Percentiles rank a stretch among this genome's conserved stretches.
Evolutionary conservation across 129 eudicot species (phyloP).

Genomic region (Flaveria robusta): DNA sequence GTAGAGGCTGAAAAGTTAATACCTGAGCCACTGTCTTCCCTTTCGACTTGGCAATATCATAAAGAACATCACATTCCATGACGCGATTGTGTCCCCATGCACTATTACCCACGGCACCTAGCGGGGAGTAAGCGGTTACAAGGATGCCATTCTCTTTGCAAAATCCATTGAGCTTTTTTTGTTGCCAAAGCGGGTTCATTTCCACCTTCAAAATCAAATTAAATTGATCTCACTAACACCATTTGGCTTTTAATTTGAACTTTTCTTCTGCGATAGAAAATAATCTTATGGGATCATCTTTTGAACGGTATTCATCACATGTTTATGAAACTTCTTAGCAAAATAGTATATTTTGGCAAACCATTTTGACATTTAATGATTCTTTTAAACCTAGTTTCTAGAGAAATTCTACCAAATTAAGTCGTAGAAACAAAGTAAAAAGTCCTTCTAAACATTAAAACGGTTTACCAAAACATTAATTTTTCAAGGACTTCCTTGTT

Average conservation of each 20-base stretch:
- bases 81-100: conserved; percentile 52
- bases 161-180: conserved; percentile 44
- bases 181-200: conserved; percentile 68
- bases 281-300: not conserved
- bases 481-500: too few relatives aligned
- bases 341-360: too few relatives aligned
- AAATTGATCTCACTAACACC: not conserved
- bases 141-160: conserved; percentile 52
- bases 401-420: too few relatives aligned
- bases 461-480: too few relatives aligned
- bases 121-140: conserved; percentile 45
- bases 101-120: conserved; percentile 43
- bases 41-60: conserved; percentile 20
- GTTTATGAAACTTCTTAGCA: too few relatives aligned
- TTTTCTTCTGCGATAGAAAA: not conserved
- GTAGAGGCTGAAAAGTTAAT: not conserved
- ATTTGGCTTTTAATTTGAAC: not conserved
- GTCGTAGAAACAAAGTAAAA: too few relatives aligned
- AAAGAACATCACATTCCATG: conserved; percentile 24
- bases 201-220: conserved; percentile 44
- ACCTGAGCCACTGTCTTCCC: conserved; percentile 56
- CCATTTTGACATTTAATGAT: too few relatives aligned
- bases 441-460: too few relatives aligned
- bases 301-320: too few relatives aligned
- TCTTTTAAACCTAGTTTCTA: too few relatives aligned